phyloP scores from a whole-genome alignment of 345 rosid genomes.

The Cardiospermum halicacabum region DNA sequence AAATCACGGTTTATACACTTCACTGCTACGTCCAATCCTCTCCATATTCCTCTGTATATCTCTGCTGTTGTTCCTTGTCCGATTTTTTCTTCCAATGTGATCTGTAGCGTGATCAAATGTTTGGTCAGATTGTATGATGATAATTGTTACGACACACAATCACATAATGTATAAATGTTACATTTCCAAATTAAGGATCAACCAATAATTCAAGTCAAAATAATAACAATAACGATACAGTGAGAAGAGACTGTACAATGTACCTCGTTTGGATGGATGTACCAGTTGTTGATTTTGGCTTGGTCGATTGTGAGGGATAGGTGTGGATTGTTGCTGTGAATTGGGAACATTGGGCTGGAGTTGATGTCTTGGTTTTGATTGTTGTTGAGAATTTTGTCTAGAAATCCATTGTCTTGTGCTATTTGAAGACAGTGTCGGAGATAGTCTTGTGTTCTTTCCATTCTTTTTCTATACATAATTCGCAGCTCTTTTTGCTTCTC shows the following conservation, averaged over 20 bases:
- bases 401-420: conserved; percentile 52
- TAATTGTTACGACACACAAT: too few relatives aligned
- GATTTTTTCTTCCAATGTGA: conserved; percentile 36
- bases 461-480: conserved; percentile 34
- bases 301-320: conserved; percentile 23
- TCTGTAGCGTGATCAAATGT: too few relatives aligned
- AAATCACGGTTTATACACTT: conserved; percentile 47
- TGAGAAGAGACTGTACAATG: background rate
- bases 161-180: too few relatives aligned
- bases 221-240: too few relatives aligned
- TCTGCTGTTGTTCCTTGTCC: conserved; percentile 54
- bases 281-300: conserved; percentile 52
- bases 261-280: conserved; percentile 46
- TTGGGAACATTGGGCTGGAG: conserved; percentile 16
- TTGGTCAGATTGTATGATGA: too few relatives aligned
- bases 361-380: conserved; percentile 16
- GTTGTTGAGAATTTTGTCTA: conserved; percentile 32
- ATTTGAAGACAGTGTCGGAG: conserved; percentile 52
- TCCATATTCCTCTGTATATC: conserved; percentile 45
- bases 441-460: conserved; percentile 53
- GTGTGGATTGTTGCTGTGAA: conserved; percentile 11
- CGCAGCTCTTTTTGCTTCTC: conserved; percentile 36
- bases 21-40: conserved; percentile 59
- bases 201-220: too few relatives aligned
- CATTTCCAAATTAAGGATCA: too few relatives aligned